Base-by-base conservation (phyloP, 2,329 filamentous ascomycete species). In the Cordyceps cateniannulata region DNA sequence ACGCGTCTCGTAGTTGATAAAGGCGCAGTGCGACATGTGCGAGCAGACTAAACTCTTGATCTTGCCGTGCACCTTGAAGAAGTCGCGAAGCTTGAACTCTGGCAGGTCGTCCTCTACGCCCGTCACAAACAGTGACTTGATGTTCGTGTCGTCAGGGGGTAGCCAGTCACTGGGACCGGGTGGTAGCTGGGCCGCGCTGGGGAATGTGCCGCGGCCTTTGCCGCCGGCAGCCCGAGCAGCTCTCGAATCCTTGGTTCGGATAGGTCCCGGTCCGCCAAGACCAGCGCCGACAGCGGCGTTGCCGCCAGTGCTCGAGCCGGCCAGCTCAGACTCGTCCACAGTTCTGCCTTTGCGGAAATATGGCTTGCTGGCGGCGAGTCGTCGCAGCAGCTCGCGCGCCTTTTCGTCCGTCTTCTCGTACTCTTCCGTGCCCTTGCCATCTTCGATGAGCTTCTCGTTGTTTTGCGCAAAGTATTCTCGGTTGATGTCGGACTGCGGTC, bases 361-460 rank as follows among this genome's bases (percentile, higher is more conserved):
- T 0, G 95, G 95, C 71, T 98, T 93, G 72, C 91, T 97, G 65
- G 90, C 89, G 5, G 96, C 96, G 49, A 99, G 77, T 59, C 91
- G 82, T 65, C 91, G 83, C 62, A 99, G 74, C 14, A 99, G 77
- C 67, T 99, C 95, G 61, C 93, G 84, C 3, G 93, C 95, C 75
- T 98, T 98, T 71, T 98, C 93, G 69, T 99, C 95, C 1, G 93
- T 95, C 81, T 97, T 96, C 65, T 96, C 92, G 71, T 97, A 98
- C 66, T 90, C 92, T 71, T 98, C 95, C 9, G 91, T 81, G 18
- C 87, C 89, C 65, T 90, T 82, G 2, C 95, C 95, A 67, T 98
- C 93, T 70, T 98, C 93, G 54, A 99, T 92, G 63, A 96, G 91
- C 69, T 88, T 90, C 77, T 98, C 93, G 74, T 98, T 93, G 71